Evolutionary conservation across 2,329 filamentous ascomycete species (phyloP), one percentile per base, ranked within the genome.

Genomic region (Gnomoniopsis smithogilvyi): DNA sequence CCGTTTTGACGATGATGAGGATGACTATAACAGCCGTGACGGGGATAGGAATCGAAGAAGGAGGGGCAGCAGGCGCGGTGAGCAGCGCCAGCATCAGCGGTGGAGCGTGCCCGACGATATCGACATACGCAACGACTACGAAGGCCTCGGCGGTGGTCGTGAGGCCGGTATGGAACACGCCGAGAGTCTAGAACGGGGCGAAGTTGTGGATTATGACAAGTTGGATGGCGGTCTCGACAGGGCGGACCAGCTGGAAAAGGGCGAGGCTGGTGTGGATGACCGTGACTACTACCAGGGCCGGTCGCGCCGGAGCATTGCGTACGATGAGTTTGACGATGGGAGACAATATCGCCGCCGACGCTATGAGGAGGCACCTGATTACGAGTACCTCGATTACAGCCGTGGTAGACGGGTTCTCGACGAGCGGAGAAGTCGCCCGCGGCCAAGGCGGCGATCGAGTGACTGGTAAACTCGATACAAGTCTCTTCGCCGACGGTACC

Each of bases 391-490:
- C 17, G 60, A 53, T n/a, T 49, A 56, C 24, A 30, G 47, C 6
- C 46, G 56, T n/a, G 60, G 52, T 6, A 54, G 51, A n/a, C 36
- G 45, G 12, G 49, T 26, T 22, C 14, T 46, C 30, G 53, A 49
- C n/a, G 52, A 60, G n/a, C 50, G 50, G 2, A 51, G 50, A n/a
- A 53, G 53, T 4, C 45, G 60, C 21, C 60, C 60, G 3, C 51
- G 53, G 50, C 36, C 54, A 45, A 59, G 60, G 50, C 50, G 60
- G 36, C 52, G 58, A 17, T 62, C 60, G 46, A 62, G 60, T 46
- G 57, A 62, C 17, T 62, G 60, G 60, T 62, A 26, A 48, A 43
- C 7, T 8, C 1, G 17, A 24, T 17, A 19, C 4, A 19, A 19
- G 19, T 8, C 15, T 7, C 47, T n/a, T 15, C 47, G 15, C 22